phyloP scores from a whole-genome alignment of 345 rosid species.

The Gossypium raimondii region DNA sequence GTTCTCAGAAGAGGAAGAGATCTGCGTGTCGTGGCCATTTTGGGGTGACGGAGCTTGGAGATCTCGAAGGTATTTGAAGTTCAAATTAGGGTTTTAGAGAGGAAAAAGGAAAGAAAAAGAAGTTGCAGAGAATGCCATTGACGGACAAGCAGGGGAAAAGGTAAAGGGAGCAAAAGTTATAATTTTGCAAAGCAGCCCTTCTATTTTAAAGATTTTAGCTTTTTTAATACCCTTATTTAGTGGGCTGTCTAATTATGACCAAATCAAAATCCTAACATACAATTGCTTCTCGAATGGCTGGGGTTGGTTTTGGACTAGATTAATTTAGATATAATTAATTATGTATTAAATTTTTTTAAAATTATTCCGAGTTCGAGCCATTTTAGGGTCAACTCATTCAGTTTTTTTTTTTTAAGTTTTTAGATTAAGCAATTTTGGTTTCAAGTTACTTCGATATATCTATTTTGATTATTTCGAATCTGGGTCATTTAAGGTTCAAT shows the following conservation, averaged over 20 bases:
- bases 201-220: not conserved
- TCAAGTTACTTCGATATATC: too few species aligned
- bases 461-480: too few species aligned
- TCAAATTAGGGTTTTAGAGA: conserved; percentile 1
- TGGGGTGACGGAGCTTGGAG: not conserved
- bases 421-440: too few species aligned
- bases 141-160: not conserved
- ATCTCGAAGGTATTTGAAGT: not conserved
- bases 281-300: too few species aligned
- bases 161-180: not conserved
- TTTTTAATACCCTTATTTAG: not conserved
- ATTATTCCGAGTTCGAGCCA: too few species aligned
- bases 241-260: not conserved
- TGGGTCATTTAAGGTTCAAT: too few species aligned
- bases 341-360: not conserved
- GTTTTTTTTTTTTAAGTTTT: too few species aligned
- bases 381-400: too few species aligned
- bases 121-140: conserved; percentile 5
- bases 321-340: too few species aligned
- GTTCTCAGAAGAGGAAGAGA: conserved; percentile 39
- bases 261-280: not conserved
- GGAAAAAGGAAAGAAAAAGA: not conserved
- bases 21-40: conserved; percentile 29
- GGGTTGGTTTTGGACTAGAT: too few species aligned
- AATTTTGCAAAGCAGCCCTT: not conserved